Base-by-base conservation (phyloP, 371 early-diverging fungal species). In the Synchytrium microbalum region DNA sequence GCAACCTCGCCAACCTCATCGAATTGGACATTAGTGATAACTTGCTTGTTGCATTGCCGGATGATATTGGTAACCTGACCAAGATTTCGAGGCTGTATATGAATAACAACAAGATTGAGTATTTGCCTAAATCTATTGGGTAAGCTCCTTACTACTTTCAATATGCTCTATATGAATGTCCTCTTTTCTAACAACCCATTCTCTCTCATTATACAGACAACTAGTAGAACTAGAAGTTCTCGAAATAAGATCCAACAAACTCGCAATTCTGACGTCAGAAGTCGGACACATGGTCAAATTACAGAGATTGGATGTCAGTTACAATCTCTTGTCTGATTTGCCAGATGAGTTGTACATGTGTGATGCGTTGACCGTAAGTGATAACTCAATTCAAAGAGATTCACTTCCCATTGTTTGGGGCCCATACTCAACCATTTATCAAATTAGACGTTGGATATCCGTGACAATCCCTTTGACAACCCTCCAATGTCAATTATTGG, bases 21-120 rank as follows among this genome's bases (percentile, higher is more conserved):
- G 83, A 84, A 38, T 69, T 89, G 5, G 79, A 80, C 32, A 55
- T 88, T 0, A 72, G 80, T 27, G 71, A 81, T 59, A 90, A 90
- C 64, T 69, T 69, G 24, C 62, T 90, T 14, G 70, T 67, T 51
- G 65, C 51, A 1, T 64, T 90, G 23, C 89, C 90, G 5, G 84
- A 85, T 13, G 80, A 84, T 23, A 82, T 90, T 31, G 78, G 85
- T 25, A 75, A 82, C 30, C 67, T 90, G n/a, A 72, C 70, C 13
- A 74, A 74, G 23, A 71, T 80, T 3, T 69, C 67, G 38, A 67
- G 69, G 58, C 58, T 80, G 8, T 71, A 65, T 46, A 58, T 67
- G n/a, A 77, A 69, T 67, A 67, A 64, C 59, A 80, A 80, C 68
- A 78, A 79, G 56, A 56, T 80, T 14, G 69, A 72, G 54, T 54